Evolutionary conservation across 2,329 filamentous ascomycete species (phyloP), one percentile per base, ranked within the genome.

Genomic region (Colletotrichum sp.): DNA sequence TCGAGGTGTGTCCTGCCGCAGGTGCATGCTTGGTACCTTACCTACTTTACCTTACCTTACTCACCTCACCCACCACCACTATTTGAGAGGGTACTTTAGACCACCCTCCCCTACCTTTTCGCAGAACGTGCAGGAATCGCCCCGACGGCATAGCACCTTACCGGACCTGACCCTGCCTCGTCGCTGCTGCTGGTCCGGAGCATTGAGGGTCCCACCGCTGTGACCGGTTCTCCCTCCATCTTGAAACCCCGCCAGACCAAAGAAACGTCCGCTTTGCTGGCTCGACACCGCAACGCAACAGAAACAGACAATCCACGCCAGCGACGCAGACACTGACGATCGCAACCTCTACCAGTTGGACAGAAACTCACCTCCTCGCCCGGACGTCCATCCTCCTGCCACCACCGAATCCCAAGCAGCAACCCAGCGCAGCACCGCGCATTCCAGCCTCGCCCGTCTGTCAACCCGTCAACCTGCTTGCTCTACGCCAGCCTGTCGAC

Each of bases 181-280:
- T 61, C 60, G n/a, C 25, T 28, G 22, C 55, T 75, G 48, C 48
- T 58, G 70, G 64, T 48, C 48, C 58, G 25, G 70, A 65, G 74
- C 70, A 76, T 74, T 76, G 66, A 76, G 36, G 66, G 71, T 75
- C 66, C 60, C 74, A 76, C 71, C 52, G 62, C 74, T 75, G 74
- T 66, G 71, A 76, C 74, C 74, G 71, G 58, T 65, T 66, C 71
- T 62, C 55, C 36, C 28, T 76, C 55, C 77, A 80, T 80, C 78
- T 80, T 82, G 81, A 82, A 82, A 82, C 81, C 81, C 80, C 80
- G 78, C 79, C 79, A 79, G 80, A 75, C 68, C 66, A 56, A 66
- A 70, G 67, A 25, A 48, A 48, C 72, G 36, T 72, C 16, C 27
- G 28, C 39, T 52, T 13, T 52, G 43, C 69, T 22, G 30, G 30